Conservation (phyloP, 306 rosid genomes). For the Vicia sativa region DNA sequence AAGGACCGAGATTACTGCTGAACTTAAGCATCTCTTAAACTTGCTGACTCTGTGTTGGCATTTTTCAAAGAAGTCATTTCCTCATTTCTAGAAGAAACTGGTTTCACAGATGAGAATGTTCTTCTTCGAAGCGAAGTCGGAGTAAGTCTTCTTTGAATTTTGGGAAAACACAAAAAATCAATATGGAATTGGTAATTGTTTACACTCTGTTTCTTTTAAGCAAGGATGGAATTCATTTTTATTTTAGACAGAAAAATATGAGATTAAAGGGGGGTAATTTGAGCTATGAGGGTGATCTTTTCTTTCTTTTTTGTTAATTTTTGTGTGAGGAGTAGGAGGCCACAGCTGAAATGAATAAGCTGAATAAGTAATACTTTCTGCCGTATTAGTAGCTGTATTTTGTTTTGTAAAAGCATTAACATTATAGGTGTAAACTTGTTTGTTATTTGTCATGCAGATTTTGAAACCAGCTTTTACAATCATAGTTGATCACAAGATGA, state of each 20-base stretch:
- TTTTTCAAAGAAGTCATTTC: constrained; percentile 85
- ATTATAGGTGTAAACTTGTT: neutral
- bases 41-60: constrained; percentile 94
- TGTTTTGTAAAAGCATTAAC: constrained; percentile 1
- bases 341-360: no score
- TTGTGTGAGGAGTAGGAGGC: neutral
- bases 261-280: constrained; percentile 8
- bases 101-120: constrained; percentile 70
- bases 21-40: constrained; percentile 72
- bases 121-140: constrained; percentile 94
- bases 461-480: constrained; percentile 97
- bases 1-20: constrained; percentile 64
- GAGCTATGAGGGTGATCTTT: constrained; percentile 11
- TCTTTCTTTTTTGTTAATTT: neutral
- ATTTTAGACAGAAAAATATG: constrained; percentile 13
- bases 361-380: constrained; percentile 37
- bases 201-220: constrained; percentile 2
- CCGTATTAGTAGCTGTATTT: constrained; percentile 16
- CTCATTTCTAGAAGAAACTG: constrained; percentile 80
- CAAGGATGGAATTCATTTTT: constrained; percentile 3
- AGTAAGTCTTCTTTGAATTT: constrained; percentile 49
- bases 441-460: constrained; percentile 61
- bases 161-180: neutral
- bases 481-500: constrained; percentile 61
- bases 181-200: neutral